Conservation (phyloP, 768 basidiomycete genomes). For the Termitomyces titanicus region DNA sequence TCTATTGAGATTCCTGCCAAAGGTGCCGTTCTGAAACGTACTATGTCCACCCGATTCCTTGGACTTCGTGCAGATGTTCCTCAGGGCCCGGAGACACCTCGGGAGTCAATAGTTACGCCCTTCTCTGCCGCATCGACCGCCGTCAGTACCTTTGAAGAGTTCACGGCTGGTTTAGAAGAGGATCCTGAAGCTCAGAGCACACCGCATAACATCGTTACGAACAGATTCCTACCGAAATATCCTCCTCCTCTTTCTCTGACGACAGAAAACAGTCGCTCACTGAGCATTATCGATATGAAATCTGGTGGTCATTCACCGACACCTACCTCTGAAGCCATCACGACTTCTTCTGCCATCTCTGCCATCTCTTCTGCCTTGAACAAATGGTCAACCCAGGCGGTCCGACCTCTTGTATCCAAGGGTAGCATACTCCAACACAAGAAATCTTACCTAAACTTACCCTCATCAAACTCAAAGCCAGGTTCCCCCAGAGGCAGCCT, state of each 20-base stretch:
- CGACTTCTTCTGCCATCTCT: slow-evolving; percentile 30
- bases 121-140: slow-evolving; percentile 57
- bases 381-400: slow-evolving; percentile 47
- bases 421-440: slow-evolving; percentile 45
- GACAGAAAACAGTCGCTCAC: slow-evolving; percentile 41
- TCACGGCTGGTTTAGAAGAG: slow-evolving; percentile 37
- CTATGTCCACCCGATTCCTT: slow-evolving; percentile 39
- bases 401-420: slow-evolving; percentile 53
- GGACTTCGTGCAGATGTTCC: slow-evolving; percentile 52
- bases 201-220: slow-evolving; percentile 46
- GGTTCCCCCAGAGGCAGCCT: slow-evolving; percentile 44
- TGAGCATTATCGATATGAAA: slow-evolving; percentile 65
- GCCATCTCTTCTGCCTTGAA: too few species aligned
- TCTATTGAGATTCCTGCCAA: slow-evolving; percentile 30
- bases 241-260: slow-evolving; percentile 35
- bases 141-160: slow-evolving; percentile 59
- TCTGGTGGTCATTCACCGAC: slow-evolving; percentile 42
- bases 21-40: slow-evolving; percentile 24
- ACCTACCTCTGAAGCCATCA: slow-evolving; percentile 16
- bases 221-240: slow-evolving; percentile 27
- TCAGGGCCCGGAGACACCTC: slow-evolving; percentile 43
- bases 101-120: slow-evolving; percentile 41
- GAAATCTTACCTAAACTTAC: slow-evolving; percentile 25
- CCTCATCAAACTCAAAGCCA: slow-evolving; percentile 27
- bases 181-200: slow-evolving; percentile 63